Evolutionary conservation across 2,329 filamentous ascomycete genomes (phyloP), one percentile per base, ranked within the genome.

Genomic region (Didymella keratinophila): DNA sequence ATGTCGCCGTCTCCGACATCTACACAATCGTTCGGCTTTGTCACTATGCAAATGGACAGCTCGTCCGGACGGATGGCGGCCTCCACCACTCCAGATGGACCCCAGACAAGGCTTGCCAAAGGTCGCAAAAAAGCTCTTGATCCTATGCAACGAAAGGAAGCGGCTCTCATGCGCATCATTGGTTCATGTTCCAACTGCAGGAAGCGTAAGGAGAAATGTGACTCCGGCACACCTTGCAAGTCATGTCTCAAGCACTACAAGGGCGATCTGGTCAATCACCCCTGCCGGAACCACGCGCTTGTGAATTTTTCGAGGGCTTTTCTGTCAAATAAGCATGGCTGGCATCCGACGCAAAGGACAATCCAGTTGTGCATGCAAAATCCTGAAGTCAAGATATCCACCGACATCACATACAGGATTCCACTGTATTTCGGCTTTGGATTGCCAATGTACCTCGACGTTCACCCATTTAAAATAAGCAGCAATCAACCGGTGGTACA

Each of bases 221-320:
- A 79, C 47, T 67, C 71, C n/a, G 76, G 76, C 0, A 75, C 71
- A 34, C 77, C 77, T 11, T 79, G 77, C 67, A 72, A 68, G 36
- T 67, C 75, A 1, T 79, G 77, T 45, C 61, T 78, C 23, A 71
- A 76, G 21, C 70, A 78, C 52, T 78, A 70, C 66, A 76, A 75
- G 53, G 66, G 69, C 21, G 71, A 78, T 41, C 62, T 78, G 27
- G 55, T 77, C 42, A 71, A 74, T 6, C 62, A 71, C 32, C 77
- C 76, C 9, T 78, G 76, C 53, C 72, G 77, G 25, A 71, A 76
- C 20, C 68, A 67, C 25, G 50, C 70, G 4, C 63, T 77, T 1
- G 65, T 66, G 1, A 65, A 76, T 37, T 60, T 77, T 5, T 65
- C 71, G 0, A 55, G 54, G 10, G 59, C 65, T 3, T 76, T 77